A percentile compares a stretch with the other conserved stretches of the same genome.
phyloP scores from a whole-genome alignment of 192 early-diverging fungal genomes.

The Linnemannia schmuckeri region DNA sequence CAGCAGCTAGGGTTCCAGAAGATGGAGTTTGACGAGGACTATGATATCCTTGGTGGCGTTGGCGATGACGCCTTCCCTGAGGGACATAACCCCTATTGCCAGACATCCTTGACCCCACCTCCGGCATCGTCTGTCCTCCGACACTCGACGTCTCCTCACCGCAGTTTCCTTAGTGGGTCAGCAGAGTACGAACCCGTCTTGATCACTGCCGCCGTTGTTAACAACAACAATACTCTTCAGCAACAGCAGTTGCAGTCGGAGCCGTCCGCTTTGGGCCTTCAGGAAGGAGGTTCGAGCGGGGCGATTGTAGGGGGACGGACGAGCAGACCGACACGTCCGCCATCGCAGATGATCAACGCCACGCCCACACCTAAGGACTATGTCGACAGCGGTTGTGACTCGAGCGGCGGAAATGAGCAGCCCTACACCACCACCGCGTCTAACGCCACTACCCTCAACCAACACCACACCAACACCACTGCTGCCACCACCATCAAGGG shows the following conservation, averaged over 20 bases:
- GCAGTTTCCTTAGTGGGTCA: not conserved
- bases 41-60: not conserved
- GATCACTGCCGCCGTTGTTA: not conserved
- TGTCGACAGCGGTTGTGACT: constrained; percentile 33
- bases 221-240: not conserved
- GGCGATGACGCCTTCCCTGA: not conserved
- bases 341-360: constrained; percentile 24
- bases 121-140: constrained; percentile 38
- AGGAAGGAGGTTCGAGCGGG: not conserved
- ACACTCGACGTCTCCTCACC: constrained; percentile 21
- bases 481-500: not conserved
- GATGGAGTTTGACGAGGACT: constrained; percentile 11
- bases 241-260: not conserved
- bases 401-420: constrained; percentile 26
- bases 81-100: not conserved
- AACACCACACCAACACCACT: constrained; percentile 10
- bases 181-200: constrained; percentile 17
- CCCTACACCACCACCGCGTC: constrained; percentile 19
- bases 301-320: not conserved
- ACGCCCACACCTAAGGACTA: constrained; percentile 23
- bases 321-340: constrained; percentile 10
- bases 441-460: constrained; percentile 40
- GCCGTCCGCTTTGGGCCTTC: not conserved
- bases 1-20: constrained; percentile 15
- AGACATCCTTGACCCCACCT: constrained; percentile 34